Evolutionary conservation across 139 green algal genomes (phyloP).

Genomic region (Closterium sp.): DNA sequence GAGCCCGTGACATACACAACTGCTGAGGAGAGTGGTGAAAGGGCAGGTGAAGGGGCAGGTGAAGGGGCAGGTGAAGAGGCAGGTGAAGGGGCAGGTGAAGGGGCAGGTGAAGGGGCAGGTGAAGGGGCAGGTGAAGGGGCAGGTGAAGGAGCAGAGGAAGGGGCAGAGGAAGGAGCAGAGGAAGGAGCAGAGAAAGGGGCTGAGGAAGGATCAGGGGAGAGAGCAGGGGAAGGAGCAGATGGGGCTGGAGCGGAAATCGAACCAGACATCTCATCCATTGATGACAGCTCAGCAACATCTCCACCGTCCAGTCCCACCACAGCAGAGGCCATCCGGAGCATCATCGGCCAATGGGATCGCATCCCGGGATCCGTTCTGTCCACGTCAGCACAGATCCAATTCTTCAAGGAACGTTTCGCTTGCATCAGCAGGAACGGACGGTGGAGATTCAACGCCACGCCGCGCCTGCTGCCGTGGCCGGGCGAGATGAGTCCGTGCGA

Average conservation of each 20-base stretch:
- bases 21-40: too few relatives aligned
- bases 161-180: not conserved
- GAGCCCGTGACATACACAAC: too few relatives aligned
- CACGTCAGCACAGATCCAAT: not conserved
- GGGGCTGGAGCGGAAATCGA: not conserved
- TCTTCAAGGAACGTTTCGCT: not conserved
- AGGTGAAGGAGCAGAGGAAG: not conserved
- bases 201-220: not conserved
- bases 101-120: not conserved
- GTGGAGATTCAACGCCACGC: not conserved
- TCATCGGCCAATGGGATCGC: not conserved
- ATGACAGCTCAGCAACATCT: not conserved
- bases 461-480: not conserved
- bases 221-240: not conserved
- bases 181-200: too few relatives aligned
- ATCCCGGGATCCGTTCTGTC: not conserved
- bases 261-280: not conserved
- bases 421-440: not conserved
- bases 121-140: too few relatives aligned
- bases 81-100: not conserved
- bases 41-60: not conserved
- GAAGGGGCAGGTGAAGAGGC: not conserved
- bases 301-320: not conserved
- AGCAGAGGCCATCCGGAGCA: not conserved
- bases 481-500: not conserved